phyloP scores from a whole-genome alignment of 78 protist species.

The Anaeramoeba flamelloides region DNA sequence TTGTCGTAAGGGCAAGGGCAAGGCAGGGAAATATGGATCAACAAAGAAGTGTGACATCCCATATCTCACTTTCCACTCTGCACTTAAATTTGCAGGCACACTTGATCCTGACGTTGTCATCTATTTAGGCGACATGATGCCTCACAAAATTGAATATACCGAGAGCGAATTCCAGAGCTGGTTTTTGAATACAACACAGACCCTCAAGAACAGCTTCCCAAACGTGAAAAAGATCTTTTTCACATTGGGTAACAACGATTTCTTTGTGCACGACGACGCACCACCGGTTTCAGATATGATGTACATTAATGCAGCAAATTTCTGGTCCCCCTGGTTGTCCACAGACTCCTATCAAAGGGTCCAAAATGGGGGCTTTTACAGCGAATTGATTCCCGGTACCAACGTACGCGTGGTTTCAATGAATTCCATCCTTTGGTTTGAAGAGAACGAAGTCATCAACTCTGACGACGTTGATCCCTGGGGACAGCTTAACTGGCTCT shows the following conservation, averaged over 20 bases:
- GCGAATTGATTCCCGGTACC: background rate
- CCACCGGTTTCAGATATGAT: background rate
- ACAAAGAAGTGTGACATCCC: background rate
- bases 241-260: background rate
- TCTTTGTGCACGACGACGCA: background rate
- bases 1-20: background rate
- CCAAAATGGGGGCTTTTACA: background rate
- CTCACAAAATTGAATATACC: too few relatives aligned
- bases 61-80: background rate
- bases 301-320: background rate
- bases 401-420: background rate
- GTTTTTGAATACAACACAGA: background rate
- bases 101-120: background rate
- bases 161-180: too few relatives aligned
- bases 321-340: background rate
- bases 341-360: background rate
- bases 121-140: background rate
- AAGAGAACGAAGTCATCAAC: background rate
- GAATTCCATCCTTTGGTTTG: background rate
- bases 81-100: background rate
- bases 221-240: background rate
- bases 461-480: background rate
- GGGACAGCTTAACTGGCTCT: background rate
- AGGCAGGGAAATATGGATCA: background rate
- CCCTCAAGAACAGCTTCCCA: background rate